These are phyloP conservation scores for Penicillium goetzii DNA, from an alignment of 495 filamentous ascomycete species.

Conservation along the genomic window DNA sequence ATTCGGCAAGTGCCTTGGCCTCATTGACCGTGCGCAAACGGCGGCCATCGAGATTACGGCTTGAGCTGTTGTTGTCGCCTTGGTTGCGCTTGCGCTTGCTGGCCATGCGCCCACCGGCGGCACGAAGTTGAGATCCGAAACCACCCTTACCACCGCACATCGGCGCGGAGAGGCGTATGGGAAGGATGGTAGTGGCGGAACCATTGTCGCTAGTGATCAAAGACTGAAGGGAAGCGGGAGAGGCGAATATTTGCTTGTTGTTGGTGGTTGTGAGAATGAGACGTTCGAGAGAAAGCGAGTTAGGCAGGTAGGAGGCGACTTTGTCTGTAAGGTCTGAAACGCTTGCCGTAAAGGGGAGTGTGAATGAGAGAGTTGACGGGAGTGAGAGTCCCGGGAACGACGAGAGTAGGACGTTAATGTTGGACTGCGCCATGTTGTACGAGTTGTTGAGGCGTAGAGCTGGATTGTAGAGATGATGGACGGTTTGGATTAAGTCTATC, in stretches of 20 bases:
- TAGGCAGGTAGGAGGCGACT: slow-evolving; percentile 67
- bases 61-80: slow-evolving; percentile 84
- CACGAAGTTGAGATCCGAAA: slow-evolving; percentile 95
- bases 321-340: slow-evolving; percentile 66
- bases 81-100: slow-evolving; percentile 84
- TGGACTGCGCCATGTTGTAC: slow-evolving; percentile 43
- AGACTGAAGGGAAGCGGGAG: slow-evolving; percentile 38
- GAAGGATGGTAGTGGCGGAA: slow-evolving; percentile 68
- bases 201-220: slow-evolving; percentile 31
- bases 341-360: slow-evolving; percentile 65
- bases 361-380: slow-evolving; percentile 73
- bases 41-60: slow-evolving; percentile 89
- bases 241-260: slow-evolving; percentile 65
- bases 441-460: not conserved
- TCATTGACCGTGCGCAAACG: slow-evolving; percentile 89
- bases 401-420: slow-evolving; percentile 80
- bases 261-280: slow-evolving; percentile 82
- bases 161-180: slow-evolving; percentile 74
- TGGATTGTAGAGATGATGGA: not conserved
- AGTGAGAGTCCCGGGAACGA: slow-evolving; percentile 82
- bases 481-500: not conserved
- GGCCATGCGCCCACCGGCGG: slow-evolving; percentile 96
- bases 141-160: slow-evolving; percentile 93
- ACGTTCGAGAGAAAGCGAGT: slow-evolving; percentile 43
- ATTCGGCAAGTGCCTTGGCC: slow-evolving; percentile 92